These are phyloP conservation scores for Roridomyces roridus DNA, from an alignment of 768 basidiomycete genomes.

Conservation along the genomic window DNA sequence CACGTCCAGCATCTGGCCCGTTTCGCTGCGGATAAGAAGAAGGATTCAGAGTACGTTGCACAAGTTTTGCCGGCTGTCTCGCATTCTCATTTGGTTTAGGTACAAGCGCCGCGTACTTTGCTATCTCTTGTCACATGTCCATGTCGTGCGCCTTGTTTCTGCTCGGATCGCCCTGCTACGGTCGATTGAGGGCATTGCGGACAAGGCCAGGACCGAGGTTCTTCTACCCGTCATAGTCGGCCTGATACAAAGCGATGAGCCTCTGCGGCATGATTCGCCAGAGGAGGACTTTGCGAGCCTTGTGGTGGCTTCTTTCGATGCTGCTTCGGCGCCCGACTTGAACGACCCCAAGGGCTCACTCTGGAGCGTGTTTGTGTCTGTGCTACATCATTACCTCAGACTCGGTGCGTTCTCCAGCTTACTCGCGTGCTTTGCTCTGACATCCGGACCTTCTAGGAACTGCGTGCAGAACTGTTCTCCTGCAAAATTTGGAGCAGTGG, in stretches of 20 bases:
- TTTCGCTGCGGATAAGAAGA: conserved; percentile 59
- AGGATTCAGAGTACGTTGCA: conserved; percentile 46
- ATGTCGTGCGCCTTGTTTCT: conserved; percentile 53
- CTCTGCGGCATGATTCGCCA: conserved; percentile 26
- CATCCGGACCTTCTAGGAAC: conserved; percentile 32
- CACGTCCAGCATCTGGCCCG: conserved; percentile 62
- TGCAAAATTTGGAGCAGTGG: conserved; percentile 54
- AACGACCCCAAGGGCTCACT: conserved; percentile 46
- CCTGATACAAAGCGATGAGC: conserved; percentile 31
- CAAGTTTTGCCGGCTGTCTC: neutral
- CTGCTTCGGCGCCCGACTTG: conserved; percentile 48
- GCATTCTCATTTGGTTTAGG: conserved; percentile 41
- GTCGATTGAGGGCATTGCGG: conserved; percentile 51
- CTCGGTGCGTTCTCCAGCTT: conserved; percentile 46
- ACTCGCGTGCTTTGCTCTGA: neutral
- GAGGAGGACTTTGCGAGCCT: conserved; percentile 45
- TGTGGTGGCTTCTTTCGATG: conserved; percentile 59
- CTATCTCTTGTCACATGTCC: conserved; percentile 82
- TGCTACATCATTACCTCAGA: conserved; percentile 51
- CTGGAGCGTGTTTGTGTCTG: conserved; percentile 58
- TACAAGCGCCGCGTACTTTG: conserved; percentile 76
- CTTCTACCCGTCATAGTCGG: conserved; percentile 63
- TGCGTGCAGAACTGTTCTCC: conserved; percentile 46
- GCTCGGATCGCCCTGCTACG: conserved; percentile 63
- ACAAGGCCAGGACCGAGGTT: conserved; percentile 54